A percentile compares a stretch with the other conserved stretches of the same genome.
phyloP scores from a whole-genome alignment of 2,329 filamentous ascomycete genomes.

The Claviceps arundinis region DNA sequence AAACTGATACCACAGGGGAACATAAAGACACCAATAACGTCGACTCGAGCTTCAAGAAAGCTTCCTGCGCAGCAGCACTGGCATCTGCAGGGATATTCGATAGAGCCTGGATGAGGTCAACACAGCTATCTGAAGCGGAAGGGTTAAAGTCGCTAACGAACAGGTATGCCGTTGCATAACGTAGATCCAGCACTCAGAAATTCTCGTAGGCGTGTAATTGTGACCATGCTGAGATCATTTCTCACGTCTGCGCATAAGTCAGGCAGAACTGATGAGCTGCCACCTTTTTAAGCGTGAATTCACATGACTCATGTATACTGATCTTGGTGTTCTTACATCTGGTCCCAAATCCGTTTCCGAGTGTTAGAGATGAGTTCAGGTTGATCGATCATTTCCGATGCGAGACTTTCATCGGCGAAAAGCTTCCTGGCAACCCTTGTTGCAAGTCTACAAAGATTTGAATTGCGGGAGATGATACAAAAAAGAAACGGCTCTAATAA shows the following conservation, averaged over 20 bases:
- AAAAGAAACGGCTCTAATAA: slow-evolving; percentile 39
- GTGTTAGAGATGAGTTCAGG: slow-evolving; percentile 15
- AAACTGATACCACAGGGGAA: slow-evolving; percentile 51
- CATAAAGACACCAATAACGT: slow-evolving; percentile 50
- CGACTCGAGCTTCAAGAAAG: slow-evolving; percentile 46
- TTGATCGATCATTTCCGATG: slow-evolving; percentile 13
- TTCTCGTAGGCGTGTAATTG: slow-evolving; percentile 35
- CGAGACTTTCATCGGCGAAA: slow-evolving; percentile 22
- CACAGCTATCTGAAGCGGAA: not conserved
- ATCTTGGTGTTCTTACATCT: slow-evolving; percentile 29
- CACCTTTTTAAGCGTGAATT: not conserved
- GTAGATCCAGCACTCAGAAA: slow-evolving; percentile 43
- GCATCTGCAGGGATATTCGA: slow-evolving; percentile 40
- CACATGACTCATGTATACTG: not conserved
- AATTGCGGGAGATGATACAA: slow-evolving; percentile 39
- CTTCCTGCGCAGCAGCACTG: slow-evolving; percentile 34
- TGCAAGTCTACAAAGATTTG: slow-evolving; percentile 34
- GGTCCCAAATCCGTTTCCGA: slow-evolving; percentile 35
- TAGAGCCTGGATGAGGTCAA: slow-evolving; percentile 32
- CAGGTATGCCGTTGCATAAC: slow-evolving; percentile 36
- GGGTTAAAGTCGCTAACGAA: slow-evolving; percentile 16
- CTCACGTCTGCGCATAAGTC: slow-evolving; percentile 36
- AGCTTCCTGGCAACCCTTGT: slow-evolving; percentile 33
- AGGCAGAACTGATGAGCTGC: slow-evolving; percentile 26
- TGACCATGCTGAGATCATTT: slow-evolving; percentile 27